A percentile compares a stretch with the other conserved stretches of the same genome.
phyloP scores from a whole-genome alignment of 495 filamentous ascomycete species.

The Friedmanniomyces simplex region DNA sequence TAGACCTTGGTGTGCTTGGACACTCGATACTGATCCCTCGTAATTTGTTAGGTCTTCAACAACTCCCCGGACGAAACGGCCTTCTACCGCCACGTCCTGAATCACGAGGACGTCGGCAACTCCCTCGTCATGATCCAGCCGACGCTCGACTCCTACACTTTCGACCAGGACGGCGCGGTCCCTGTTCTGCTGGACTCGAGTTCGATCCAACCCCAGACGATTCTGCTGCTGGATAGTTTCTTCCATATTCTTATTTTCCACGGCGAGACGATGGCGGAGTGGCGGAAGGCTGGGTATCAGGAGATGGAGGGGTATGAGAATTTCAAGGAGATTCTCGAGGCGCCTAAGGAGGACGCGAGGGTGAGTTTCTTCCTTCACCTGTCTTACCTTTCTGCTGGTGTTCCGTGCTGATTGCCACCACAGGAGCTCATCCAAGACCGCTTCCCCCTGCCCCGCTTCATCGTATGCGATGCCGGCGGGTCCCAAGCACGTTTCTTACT shows the following conservation, averaged over 20 bases:
- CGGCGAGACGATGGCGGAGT: conserved; percentile 94
- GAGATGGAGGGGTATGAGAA: conserved; percentile 98
- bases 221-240: conserved; percentile 93
- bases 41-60: conserved; percentile 58
- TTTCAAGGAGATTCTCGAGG: conserved; percentile 76
- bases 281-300: conserved; percentile 97
- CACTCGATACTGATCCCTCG: too few relatives aligned
- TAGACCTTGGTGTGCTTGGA: too few relatives aligned
- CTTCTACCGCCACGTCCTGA: conserved; percentile 93
- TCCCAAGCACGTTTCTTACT: conserved; percentile 96
- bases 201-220: conserved; percentile 87
- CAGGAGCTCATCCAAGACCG: conserved; percentile 95
- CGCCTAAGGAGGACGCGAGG: conserved; percentile 95
- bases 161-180: conserved; percentile 82
- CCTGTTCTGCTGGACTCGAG: conserved; percentile 93
- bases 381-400: not conserved
- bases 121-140: conserved; percentile 99
- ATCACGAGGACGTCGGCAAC: conserved; percentile 95
- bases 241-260: conserved; percentile 99
- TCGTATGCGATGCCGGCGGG: conserved; percentile 95
- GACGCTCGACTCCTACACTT: conserved; percentile 92
- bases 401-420: not conserved
- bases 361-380: conserved; percentile 40
- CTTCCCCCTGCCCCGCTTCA: conserved; percentile 95
- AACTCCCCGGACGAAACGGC: conserved; percentile 98